These are phyloP conservation scores for Nepenthes alata DNA, from an alignment of 179 eudicot genomes.

Conservation along the genomic window DNA sequence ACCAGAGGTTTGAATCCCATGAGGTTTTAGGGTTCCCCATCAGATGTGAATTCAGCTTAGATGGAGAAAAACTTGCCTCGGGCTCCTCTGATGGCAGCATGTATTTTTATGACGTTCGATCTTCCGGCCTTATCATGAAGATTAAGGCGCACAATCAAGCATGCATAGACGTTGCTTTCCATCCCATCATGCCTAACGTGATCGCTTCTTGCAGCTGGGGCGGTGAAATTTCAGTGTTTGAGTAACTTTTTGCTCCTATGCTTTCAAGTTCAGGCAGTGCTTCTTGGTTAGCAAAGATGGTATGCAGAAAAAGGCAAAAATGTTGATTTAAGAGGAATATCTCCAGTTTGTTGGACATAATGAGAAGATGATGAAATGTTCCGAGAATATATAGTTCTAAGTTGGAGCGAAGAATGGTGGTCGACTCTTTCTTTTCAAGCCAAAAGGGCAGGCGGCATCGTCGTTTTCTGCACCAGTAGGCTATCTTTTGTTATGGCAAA, in stretches of 20 bases:
- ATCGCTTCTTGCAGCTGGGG: slow-evolving; percentile 66
- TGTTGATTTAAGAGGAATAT: neutral
- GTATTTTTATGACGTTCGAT: slow-evolving; percentile 44
- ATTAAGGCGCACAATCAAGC: slow-evolving; percentile 52
- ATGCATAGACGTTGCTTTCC: slow-evolving; percentile 63
- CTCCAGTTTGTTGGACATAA: too few relatives aligned
- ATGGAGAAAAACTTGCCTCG: slow-evolving; percentile 57
- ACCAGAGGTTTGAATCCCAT: slow-evolving; percentile 65
- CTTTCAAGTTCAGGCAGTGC: neutral
- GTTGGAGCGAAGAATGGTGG: too few relatives aligned
- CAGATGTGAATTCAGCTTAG: slow-evolving; percentile 59
- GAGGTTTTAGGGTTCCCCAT: slow-evolving; percentile 74
- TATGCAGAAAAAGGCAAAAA: neutral
- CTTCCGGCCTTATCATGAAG: slow-evolving; percentile 42
- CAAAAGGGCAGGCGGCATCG: too few relatives aligned
- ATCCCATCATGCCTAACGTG: slow-evolving; percentile 53
- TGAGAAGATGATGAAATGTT: too few relatives aligned
- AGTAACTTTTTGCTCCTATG: slow-evolving; percentile 10
- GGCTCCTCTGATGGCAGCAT: slow-evolving; percentile 77
- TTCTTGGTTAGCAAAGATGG: neutral
- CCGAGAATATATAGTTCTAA: too few relatives aligned
- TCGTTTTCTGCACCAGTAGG: too few relatives aligned
- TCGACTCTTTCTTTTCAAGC: too few relatives aligned
- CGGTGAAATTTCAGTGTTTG: slow-evolving; percentile 49
- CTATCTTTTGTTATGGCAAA: too few relatives aligned